phyloP scores from a whole-genome alignment of 129 eudicot species.

The Artemisia argyi region DNA sequence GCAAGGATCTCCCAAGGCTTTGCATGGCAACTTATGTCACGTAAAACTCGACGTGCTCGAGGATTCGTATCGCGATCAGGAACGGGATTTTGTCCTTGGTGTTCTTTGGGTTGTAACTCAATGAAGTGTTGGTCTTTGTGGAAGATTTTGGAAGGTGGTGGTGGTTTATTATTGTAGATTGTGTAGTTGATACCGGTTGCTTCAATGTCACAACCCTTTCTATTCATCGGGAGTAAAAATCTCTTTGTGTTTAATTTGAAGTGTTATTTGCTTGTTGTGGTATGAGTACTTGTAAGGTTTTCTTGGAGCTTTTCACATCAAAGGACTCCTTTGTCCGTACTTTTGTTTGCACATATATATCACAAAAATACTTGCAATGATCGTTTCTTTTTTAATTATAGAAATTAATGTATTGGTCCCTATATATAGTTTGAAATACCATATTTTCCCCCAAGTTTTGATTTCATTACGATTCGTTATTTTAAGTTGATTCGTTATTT shows the following conservation, averaged over 20 bases:
- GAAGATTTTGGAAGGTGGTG: conserved; percentile 32
- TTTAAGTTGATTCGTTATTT: too few relatives aligned
- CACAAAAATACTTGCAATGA: neutral
- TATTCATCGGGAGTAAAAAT: conserved; percentile 60
- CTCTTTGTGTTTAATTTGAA: conserved; percentile 17
- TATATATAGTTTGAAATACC: too few relatives aligned
- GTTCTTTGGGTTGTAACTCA: conserved; percentile 19
- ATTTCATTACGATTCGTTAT: too few relatives aligned
- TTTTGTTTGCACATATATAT: conserved; percentile 8
- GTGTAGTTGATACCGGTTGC: conserved; percentile 89
- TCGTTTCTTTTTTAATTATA: neutral
- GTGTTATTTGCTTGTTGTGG: conserved; percentile 22
- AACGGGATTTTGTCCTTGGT: neutral
- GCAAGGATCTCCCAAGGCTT: conserved; percentile 93
- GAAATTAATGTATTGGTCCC: too few relatives aligned
- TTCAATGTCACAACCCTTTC: conserved; percentile 91
- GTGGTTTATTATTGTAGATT: conserved; percentile 42
- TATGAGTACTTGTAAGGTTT: conserved; percentile 30
- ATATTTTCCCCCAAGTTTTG: too few relatives aligned
- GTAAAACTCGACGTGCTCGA: conserved; percentile 57
- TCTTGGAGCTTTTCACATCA: conserved; percentile 34
- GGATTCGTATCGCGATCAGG: conserved; percentile 5
- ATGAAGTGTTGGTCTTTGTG: conserved; percentile 20
- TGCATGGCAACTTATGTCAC: conserved; percentile 67
- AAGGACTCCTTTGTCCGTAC: conserved; percentile 31